These are phyloP conservation scores for Haplographium delicatum DNA, from an alignment of 495 filamentous ascomycete genomes.

Conservation along the genomic window DNA sequence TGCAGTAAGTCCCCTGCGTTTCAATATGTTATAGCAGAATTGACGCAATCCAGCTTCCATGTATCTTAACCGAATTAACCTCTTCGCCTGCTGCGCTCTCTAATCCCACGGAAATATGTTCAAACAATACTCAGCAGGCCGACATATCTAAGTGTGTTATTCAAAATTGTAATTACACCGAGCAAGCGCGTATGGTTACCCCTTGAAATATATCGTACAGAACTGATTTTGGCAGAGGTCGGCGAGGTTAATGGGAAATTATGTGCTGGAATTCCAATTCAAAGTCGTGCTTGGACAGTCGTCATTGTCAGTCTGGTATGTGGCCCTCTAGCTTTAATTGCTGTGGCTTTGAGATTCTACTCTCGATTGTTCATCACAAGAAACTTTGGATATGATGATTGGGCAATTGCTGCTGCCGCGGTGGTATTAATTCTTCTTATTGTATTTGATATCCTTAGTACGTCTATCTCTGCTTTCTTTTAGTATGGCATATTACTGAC, in stretches of 20 bases:
- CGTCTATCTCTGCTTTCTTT: not conserved
- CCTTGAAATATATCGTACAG: not conserved
- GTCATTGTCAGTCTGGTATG: not conserved
- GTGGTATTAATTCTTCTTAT: not conserved
- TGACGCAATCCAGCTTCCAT: not conserved
- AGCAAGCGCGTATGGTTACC: slow-evolving; percentile 4
- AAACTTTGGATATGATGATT: slow-evolving; percentile 11
- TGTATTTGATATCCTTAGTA: slow-evolving; percentile 2
- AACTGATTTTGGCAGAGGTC: not conserved
- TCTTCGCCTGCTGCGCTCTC: not conserved
- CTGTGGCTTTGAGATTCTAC: slow-evolving; percentile 10
- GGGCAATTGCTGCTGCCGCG: not conserved
- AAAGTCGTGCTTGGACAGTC: slow-evolving; percentile 1
- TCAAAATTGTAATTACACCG: slow-evolving; percentile 2
- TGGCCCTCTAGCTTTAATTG: slow-evolving; percentile 6
- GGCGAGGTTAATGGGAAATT: not conserved
- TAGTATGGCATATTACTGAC: not conserved
- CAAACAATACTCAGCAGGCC: slow-evolving; percentile 9
- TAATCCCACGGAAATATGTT: slow-evolving; percentile 1
- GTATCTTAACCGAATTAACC: not conserved
- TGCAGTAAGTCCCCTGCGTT: not conserved
- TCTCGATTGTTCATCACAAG: slow-evolving; percentile 6
- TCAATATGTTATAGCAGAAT: not conserved
- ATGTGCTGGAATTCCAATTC: slow-evolving; percentile 2
- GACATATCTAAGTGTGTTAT: not conserved